Conservation (phyloP, 768 basidiomycete genomes). For the Udeniomyces megalosporus region DNA sequence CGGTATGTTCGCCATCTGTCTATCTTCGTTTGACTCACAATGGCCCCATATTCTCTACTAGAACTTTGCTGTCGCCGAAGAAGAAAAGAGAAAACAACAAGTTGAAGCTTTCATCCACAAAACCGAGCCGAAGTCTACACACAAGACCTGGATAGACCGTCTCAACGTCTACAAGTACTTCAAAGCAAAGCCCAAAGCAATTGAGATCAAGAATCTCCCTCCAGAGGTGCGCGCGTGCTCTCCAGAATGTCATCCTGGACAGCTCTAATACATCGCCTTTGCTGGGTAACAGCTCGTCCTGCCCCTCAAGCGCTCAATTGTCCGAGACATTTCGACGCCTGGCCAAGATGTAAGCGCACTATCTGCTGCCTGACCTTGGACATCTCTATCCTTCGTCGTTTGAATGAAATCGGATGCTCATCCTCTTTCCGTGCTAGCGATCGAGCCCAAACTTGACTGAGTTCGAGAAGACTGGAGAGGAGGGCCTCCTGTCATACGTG, state of each 20-base stretch:
- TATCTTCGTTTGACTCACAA: background rate
- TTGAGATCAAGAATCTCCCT: slow-evolving; percentile 54
- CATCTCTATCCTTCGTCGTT: no score
- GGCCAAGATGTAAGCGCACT: slow-evolving; percentile 30
- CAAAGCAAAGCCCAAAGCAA: slow-evolving; percentile 51
- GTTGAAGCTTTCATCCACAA: slow-evolving; percentile 45
- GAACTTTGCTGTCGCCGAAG: slow-evolving; percentile 84
- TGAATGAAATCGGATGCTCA: background rate
- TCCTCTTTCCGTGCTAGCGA: background rate
- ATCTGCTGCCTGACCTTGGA: background rate
- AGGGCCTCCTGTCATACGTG: slow-evolving; percentile 1
- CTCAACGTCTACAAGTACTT: slow-evolving; percentile 83
- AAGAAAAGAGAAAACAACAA: slow-evolving; percentile 68
- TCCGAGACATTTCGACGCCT: slow-evolving; percentile 31
- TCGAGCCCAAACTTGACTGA: background rate
- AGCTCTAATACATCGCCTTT: no score
- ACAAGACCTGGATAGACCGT: slow-evolving; percentile 49
- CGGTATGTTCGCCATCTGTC: no score
- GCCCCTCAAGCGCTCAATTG: slow-evolving; percentile 61
- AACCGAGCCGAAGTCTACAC: slow-evolving; percentile 27
- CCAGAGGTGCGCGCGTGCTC: slow-evolving; percentile 28
- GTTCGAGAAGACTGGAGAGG: background rate
- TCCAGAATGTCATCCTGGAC: no score
- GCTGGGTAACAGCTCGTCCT: slow-evolving; percentile 43
- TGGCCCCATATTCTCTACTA: slow-evolving; percentile 18